Evolutionary conservation across 1,284 basidiomycete species (phyloP).

Genomic region (Pseudozyma pruni): DNA sequence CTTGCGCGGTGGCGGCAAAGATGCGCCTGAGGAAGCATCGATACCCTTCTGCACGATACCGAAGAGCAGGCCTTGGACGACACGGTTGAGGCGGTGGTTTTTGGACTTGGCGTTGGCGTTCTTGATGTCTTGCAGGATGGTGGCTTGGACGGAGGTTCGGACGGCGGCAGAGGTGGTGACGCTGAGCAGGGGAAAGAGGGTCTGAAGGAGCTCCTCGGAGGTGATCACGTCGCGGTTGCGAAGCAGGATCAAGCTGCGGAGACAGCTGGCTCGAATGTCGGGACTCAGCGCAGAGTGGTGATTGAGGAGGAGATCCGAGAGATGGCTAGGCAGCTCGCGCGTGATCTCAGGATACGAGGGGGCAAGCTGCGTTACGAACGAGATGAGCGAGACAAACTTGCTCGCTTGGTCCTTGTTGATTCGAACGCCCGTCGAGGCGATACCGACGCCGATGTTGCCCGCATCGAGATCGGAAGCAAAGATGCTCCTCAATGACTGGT

Average conservation of each 20-base stretch:
- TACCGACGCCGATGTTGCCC: slow-evolving; percentile 14
- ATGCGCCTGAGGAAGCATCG: slow-evolving; percentile 59
- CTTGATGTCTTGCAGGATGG: slow-evolving; percentile 93
- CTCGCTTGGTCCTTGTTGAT: slow-evolving; percentile 59
- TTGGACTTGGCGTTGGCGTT: slow-evolving; percentile 88
- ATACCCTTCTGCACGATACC: slow-evolving; percentile 92
- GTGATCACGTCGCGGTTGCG: slow-evolving; percentile 91
- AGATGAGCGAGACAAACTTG: slow-evolving; percentile 59
- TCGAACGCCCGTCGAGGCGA: slow-evolving; percentile 26
- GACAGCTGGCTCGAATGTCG: slow-evolving; percentile 56
- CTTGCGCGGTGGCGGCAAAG: slow-evolving; percentile 64
- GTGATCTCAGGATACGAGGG: slow-evolving; percentile 59
- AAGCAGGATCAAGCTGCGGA: slow-evolving; percentile 75
- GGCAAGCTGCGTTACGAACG: slow-evolving; percentile 73
- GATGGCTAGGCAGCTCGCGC: slow-evolving; percentile 46
- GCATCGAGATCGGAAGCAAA: slow-evolving; percentile 71
- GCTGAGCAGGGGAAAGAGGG: slow-evolving; percentile 91
- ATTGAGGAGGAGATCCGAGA: slow-evolving; percentile 61
- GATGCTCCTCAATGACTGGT: slow-evolving; percentile 85
- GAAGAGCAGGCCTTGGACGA: slow-evolving; percentile 95
- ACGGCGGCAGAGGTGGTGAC: slow-evolving; percentile 82
- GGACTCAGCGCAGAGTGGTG: slow-evolving; percentile 62
- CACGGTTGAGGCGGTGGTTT: slow-evolving; percentile 95
- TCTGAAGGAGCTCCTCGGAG: slow-evolving; percentile 90
- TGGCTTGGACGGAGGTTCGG: slow-evolving; percentile 87